A percentile compares a stretch with the other conserved stretches of the same genome.
phyloP scores from a whole-genome alignment of 345 rosid genomes.

The Rhizophora mangle region DNA sequence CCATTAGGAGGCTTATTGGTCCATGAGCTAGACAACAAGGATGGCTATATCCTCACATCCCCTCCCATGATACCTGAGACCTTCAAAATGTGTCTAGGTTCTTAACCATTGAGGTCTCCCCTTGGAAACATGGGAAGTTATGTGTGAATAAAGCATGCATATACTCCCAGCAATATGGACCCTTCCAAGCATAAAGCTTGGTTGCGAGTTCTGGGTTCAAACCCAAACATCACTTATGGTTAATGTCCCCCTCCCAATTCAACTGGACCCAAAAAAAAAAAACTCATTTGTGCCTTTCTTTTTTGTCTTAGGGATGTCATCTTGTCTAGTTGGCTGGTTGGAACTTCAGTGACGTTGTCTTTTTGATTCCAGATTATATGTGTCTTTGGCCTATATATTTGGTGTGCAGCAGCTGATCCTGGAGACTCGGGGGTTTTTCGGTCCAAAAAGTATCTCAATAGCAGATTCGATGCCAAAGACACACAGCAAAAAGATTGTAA shows the following conservation, averaged over 20 bases:
- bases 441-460: slow-evolving; percentile 72
- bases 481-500: slow-evolving; percentile 47
- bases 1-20: too few species aligned
- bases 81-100: too few species aligned
- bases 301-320: background rate
- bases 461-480: slow-evolving; percentile 49
- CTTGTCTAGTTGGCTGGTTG: background rate
- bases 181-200: too few species aligned
- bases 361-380: slow-evolving; percentile 49
- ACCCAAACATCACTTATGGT: too few species aligned
- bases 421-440: slow-evolving; percentile 76
- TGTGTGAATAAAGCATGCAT: background rate
- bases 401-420: slow-evolving; percentile 93
- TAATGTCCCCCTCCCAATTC: too few species aligned
- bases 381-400: slow-evolving; percentile 69
- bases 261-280: too few species aligned
- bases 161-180: background rate
- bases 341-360: background rate
- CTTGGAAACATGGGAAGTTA: background rate
- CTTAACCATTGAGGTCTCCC: too few species aligned
- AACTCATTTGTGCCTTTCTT: background rate
- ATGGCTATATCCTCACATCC: too few species aligned
- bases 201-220: too few species aligned
- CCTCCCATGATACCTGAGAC: too few species aligned
- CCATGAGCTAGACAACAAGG: too few species aligned